Conservation (phyloP, 805 yeast species). For the Cyberlindnera euphorbiae region DNA sequence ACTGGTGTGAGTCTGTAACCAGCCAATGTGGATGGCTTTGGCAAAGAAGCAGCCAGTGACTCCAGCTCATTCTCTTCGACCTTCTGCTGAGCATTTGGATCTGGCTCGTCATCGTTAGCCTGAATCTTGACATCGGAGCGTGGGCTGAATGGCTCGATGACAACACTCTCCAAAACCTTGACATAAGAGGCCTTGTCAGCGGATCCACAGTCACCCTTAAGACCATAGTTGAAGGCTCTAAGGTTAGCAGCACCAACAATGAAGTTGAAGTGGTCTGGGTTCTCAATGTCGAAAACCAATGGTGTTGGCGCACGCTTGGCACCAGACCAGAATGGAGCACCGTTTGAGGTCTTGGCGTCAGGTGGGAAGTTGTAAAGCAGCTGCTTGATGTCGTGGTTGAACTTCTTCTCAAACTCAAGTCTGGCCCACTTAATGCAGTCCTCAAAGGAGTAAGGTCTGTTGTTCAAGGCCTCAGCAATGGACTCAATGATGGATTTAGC, state of each 20-base stretch:
- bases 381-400: slow-evolving; percentile 81
- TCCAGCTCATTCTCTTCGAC: slow-evolving; percentile 62
- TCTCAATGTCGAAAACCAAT: slow-evolving; percentile 67
- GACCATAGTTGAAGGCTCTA: slow-evolving; percentile 85
- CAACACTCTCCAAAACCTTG: slow-evolving; percentile 45
- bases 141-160: slow-evolving; percentile 68
- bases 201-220: slow-evolving; percentile 64
- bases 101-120: slow-evolving; percentile 82
- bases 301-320: slow-evolving; percentile 95
- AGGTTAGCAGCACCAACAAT: slow-evolving; percentile 86
- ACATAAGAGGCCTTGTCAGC: slow-evolving; percentile 45
- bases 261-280: slow-evolving; percentile 77
- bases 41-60: slow-evolving; percentile 69
- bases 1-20: slow-evolving; percentile 86
- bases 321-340: slow-evolving; percentile 96
- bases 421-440: slow-evolving; percentile 97
- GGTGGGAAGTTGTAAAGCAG: slow-evolving; percentile 90
- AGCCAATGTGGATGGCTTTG: slow-evolving; percentile 82
- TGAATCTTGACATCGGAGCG: slow-evolving; percentile 74
- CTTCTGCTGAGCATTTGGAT: slow-evolving; percentile 56
- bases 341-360: slow-evolving; percentile 85
- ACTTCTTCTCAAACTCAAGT: slow-evolving; percentile 79
- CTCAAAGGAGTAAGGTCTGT: slow-evolving; percentile 85
- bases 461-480: slow-evolving; percentile 66
- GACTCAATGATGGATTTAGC: slow-evolving; percentile 81